Evolutionary conservation across 2,329 filamentous ascomycete genomes (phyloP).

Genomic region (Calonectria montana): DNA sequence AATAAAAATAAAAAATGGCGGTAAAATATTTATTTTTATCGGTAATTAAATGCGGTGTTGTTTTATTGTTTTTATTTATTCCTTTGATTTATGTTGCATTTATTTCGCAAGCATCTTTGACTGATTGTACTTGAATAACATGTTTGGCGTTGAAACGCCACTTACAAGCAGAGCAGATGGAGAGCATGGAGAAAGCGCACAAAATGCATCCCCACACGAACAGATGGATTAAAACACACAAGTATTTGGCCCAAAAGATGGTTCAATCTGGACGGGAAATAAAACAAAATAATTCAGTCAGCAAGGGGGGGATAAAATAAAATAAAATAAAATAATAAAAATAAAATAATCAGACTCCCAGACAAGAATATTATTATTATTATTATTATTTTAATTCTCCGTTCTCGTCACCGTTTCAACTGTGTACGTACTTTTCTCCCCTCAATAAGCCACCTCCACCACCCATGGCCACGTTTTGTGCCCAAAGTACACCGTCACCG

Average conservation of each 20-base stretch:
- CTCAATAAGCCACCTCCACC: conserved; percentile 11
- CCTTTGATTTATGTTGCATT: background rate
- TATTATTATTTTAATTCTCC: background rate
- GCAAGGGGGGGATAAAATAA: background rate
- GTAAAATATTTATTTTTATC: conserved; percentile 3
- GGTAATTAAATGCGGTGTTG: background rate
- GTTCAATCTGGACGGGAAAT: background rate
- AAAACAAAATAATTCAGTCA: background rate
- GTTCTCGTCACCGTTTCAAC: background rate
- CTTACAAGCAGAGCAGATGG: background rate
- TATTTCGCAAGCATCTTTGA: background rate
- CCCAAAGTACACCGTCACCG: background rate
- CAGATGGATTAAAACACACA: background rate
- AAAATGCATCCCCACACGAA: background rate
- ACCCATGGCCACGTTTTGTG: conserved; percentile 1
- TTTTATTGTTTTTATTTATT: background rate
- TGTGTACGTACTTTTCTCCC: background rate
- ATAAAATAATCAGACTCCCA: background rate
- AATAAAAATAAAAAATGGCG: background rate
- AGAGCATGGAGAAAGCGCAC: background rate
- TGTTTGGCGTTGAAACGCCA: background rate
- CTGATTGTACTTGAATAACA: too few relatives aligned
- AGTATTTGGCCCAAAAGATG: background rate
- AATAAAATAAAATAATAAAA: background rate
- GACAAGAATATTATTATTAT: background rate